A percentile compares a stretch with the other conserved stretches of the same genome.
phyloP scores from a whole-genome alignment of 352 stramenopile genomes.

The Pseudoperonospora humuli region DNA sequence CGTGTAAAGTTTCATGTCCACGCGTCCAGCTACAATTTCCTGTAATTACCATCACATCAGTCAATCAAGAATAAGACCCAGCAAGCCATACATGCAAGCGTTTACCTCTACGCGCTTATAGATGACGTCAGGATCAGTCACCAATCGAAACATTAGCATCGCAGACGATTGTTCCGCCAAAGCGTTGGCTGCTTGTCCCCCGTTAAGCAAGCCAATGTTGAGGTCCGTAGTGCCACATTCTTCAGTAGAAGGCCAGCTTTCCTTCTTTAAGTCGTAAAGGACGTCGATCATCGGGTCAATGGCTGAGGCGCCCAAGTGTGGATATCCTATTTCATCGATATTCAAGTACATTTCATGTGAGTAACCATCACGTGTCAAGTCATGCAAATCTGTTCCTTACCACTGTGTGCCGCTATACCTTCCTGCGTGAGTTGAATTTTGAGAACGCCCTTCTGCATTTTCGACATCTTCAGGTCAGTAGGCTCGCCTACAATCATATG shows the following conservation, averaged over 20 bases:
- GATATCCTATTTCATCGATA: constrained; percentile 42
- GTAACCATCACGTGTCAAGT: background rate
- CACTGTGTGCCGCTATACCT: constrained; percentile 73
- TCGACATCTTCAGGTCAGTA: constrained; percentile 74
- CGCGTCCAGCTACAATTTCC: constrained; percentile 51
- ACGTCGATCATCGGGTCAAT: constrained; percentile 83
- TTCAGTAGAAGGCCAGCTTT: constrained; percentile 64
- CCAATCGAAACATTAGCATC: constrained; percentile 87
- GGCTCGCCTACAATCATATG: constrained; percentile 80
- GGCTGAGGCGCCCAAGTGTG: constrained; percentile 72
- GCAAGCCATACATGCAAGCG: too few species aligned
- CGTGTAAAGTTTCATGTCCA: constrained; percentile 77
- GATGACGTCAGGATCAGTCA: constrained; percentile 57
- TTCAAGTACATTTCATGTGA: constrained; percentile 1
- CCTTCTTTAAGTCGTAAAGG: constrained; percentile 74
- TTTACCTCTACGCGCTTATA: constrained; percentile 56
- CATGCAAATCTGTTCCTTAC: constrained; percentile 13
- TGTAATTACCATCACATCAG: constrained; percentile 5
- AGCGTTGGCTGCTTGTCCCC: constrained; percentile 74
- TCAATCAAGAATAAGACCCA: constrained; percentile 1
- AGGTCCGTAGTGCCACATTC: constrained; percentile 77
- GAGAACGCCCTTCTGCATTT: constrained; percentile 82
- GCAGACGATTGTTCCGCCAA: constrained; percentile 74
- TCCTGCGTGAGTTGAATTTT: constrained; percentile 73
- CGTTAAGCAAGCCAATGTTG: constrained; percentile 79